Base-by-base conservation (phyloP, 805 yeast genomes). In the Starmerella vitae region DNA sequence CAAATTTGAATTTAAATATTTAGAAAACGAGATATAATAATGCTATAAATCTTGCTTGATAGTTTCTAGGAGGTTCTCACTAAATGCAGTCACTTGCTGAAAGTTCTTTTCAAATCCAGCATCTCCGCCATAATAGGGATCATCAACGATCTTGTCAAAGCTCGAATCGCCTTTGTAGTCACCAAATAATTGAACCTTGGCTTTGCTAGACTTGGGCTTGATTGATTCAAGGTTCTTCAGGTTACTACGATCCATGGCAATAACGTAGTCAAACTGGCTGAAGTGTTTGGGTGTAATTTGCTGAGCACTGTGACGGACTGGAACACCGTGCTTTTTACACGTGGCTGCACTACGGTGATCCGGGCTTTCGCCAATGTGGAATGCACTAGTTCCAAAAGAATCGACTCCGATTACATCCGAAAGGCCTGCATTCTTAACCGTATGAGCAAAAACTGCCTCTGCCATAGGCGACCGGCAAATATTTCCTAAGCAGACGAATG, bases 391-490 rank as follows among this genome's bases (percentile, higher is more conserved):
- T 13, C 96, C 97, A 59, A 76, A 86, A 0, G 95, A 84, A 53
- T 86, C 95, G 14, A 55, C 55, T 0, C 62, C 55, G 44, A 85
- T 71, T n/a, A 54, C 54, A 14, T 55, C 59, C 25, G 44, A 53
- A 21, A 64, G 46, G 0, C 77, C 76, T 17, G 60, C 57, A 32
- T 71, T 56, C 31, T 71, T 57, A 8, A 82, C 93, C 13, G 64
- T 63, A 42, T 81, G 74, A 34, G 65, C 66, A 61, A 86, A 84
- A 1, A 85, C 82, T 0, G 95, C 95, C 61, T 88, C 96, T 0
- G 97, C 96, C 97, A 86, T 88, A 12, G 97, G 97, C 2, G 95
- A 84, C 35, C 96, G 86, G 55, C 96, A 85, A 78, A 82, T 82
- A 58, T 86, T 86, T 3, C 96, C 96, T 20, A 84, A 65, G 54